Base-by-base conservation (phyloP, 2,329 filamentous ascomycete genomes). In the Colletotrichum siamense region DNA sequence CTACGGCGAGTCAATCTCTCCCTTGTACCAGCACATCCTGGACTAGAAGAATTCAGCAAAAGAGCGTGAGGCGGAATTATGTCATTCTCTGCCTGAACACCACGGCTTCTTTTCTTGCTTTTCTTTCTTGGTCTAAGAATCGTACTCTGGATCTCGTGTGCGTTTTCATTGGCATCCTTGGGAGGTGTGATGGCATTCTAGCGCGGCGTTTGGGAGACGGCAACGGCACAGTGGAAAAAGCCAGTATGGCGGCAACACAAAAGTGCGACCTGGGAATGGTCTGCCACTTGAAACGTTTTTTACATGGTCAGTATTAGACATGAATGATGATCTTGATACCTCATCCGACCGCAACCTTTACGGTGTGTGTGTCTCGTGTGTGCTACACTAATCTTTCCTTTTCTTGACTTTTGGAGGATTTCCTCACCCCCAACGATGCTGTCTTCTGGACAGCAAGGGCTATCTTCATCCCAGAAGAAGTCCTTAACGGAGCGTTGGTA, bases 401-500 rank as follows among this genome's bases (percentile, higher is more conserved):
- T 77, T 36, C 32, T 57, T 62, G 52, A 71, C 44, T n/a, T 26
- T 16, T 32, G 44, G 44, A 49, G 44, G 6, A 6, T 64, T 12
- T n/a, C 39, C 30, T 69, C 36, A 8, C 71, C 32, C 36, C 77
- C 78, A 94, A 88, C 91, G 94, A 92, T 94, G 93, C 93, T 92
- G 90, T 92, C 92, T 89, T 86, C 90, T 91, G 91, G 93, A 90
- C 89, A 91, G 93, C 94, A 93, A 91, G 94, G 90, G 88, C 92
- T 91, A 87, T 86, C 89, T 91, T 92, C 88, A 90, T 83, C 90
- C 87, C 89, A 94, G 91, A 91, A 91, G 89, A 87, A 88, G 90
- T 89, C 89, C 93, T 93, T 94, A 95, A 95, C 94, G 94, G 94
- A 95, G 92, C 94, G 92, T 94, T 95, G 94, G 94, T 83, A 95